Conservation (phyloP, 179 eudicot genomes). For the Camellia oleifera region DNA sequence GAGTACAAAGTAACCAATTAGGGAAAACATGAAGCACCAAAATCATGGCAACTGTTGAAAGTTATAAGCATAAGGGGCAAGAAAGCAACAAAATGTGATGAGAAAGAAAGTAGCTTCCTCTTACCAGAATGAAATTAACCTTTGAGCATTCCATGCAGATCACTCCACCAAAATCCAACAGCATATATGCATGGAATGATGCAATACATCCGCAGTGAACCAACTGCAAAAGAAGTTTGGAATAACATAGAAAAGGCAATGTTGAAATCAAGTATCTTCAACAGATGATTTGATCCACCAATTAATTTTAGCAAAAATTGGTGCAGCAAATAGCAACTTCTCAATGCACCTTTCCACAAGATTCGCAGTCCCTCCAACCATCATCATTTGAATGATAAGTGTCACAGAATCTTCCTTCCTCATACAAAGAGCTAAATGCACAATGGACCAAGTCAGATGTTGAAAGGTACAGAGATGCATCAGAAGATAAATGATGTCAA, state of each 20-base stretch:
- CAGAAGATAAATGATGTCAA: not conserved
- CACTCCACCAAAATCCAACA: constrained; percentile 46
- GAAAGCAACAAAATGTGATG: not conserved
- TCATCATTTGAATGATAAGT: constrained; percentile 40
- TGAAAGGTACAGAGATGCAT: not conserved
- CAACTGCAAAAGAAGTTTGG: constrained; percentile 24
- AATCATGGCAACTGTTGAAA: not conserved
- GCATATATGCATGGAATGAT: constrained; percentile 35
- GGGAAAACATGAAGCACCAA: not conserved
- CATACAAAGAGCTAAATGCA: constrained; percentile 37
- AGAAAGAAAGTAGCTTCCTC: not conserved
- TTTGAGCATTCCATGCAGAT: constrained; percentile 44
- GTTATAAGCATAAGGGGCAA: not conserved
- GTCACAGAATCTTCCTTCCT: constrained; percentile 46
- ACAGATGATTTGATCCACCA: not conserved
- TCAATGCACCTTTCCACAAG: constrained; percentile 46
- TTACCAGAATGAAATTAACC: constrained; percentile 33
- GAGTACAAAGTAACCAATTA: not conserved
- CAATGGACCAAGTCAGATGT: constrained; percentile 9
- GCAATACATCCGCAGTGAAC: constrained; percentile 54
- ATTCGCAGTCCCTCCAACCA: constrained; percentile 57
- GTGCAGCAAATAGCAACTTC: constrained; percentile 3
- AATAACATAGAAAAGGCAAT: not conserved
- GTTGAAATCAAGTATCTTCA: not conserved
- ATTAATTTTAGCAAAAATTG: not conserved